These are phyloP conservation scores for Entomortierella beljakovae DNA, from an alignment of 192 early-diverging fungal genomes.

Conservation along the genomic window DNA sequence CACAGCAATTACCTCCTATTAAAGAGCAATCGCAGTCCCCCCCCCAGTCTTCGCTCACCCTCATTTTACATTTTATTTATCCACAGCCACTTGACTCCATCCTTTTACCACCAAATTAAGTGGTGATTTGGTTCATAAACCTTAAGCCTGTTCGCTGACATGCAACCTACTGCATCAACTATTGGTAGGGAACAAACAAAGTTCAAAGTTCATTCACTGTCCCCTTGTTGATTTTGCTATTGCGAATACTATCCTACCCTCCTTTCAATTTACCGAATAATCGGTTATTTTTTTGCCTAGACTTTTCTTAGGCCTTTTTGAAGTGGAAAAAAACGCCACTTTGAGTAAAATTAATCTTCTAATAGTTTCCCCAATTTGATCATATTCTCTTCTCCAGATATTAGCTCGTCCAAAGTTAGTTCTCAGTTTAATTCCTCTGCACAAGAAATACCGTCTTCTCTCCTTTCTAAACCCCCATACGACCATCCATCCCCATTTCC, in stretches of 20 bases:
- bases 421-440: background rate
- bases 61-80: background rate
- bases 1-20: background rate
- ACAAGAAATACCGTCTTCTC: background rate
- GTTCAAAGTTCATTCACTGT: background rate
- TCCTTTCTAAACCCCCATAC: background rate
- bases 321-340: background rate
- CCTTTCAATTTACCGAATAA: background rate
- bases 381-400: background rate
- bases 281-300: too few relatives aligned
- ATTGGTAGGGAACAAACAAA: constrained; percentile 15
- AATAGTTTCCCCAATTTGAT: background rate
- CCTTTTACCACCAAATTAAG: background rate
- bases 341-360: background rate
- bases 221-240: background rate
- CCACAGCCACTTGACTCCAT: background rate
- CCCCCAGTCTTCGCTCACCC: background rate
- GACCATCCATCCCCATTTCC: background rate
- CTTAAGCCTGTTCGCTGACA: too few relatives aligned
- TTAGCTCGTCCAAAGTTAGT: background rate
- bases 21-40: background rate
- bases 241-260: background rate
- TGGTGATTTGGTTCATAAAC: too few relatives aligned
- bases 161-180: constrained; percentile 7
- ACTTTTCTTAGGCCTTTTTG: too few relatives aligned